Evolutionary conservation across 2,329 filamentous ascomycete genomes (phyloP), one percentile per base, ranked within the genome.

Genomic region (Cryphonectria carpinicola): DNA sequence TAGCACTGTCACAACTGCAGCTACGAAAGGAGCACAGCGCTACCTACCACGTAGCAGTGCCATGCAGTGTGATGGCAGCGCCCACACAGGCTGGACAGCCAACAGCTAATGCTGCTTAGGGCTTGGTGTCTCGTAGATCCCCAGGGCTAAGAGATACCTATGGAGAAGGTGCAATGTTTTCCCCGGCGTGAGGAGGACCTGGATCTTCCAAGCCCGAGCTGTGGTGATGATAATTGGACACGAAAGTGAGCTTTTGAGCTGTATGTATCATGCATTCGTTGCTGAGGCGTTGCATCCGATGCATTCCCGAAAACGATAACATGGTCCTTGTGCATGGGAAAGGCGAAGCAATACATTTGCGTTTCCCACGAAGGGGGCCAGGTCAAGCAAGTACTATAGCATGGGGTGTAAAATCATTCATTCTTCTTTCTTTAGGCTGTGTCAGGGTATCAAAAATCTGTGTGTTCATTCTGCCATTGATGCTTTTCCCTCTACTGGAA

Each of bases 401-500:
- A 28, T 4, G 54, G 19, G 54, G 0, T 19, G 25, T 25, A 32
- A 32, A 32, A 58, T 32, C 6, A 49, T 49, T 8, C 28, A 17
- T 58, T 19, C 14, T 7, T 32, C 7, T 35, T 19, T 56, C 6
- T 39, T 39, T 19, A 32, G 58, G 32, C 19, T 6, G 19, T 61
- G 58, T 37, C 35, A 39, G 58, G 35, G 35, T 39, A 61, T 61
- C 35, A 35, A 32, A 28, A 62, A 25, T 37, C 13, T 17, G 28
- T n/a, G 28, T n/a, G 62, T 49, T n/a, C 46, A 65, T 66, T 37
- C 32, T 58, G 28, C 3, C 17, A n/a, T 41, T 28, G 49, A 8
- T 13, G 14, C 5, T 32, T 32, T 32, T 32, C 4, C 22, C 25
- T 60, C 35, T 68, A 73, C 46, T 43, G 43, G 32, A 92, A 91